Evolutionary conservation across 2,329 filamentous ascomycete species (phyloP).

Genomic region (Diaporthe sp.): DNA sequence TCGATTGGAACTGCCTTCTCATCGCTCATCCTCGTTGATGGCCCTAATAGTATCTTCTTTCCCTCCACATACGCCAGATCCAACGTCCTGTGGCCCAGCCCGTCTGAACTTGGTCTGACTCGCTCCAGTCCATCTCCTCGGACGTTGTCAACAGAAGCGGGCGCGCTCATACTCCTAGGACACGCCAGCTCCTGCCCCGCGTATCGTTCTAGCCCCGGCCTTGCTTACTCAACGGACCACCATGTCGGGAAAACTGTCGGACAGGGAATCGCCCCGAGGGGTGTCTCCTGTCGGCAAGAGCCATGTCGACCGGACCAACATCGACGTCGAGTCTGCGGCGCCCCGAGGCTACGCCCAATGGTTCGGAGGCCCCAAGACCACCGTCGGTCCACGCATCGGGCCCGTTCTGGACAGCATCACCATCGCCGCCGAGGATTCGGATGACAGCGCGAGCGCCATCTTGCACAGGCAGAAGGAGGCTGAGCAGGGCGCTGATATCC

Average conservation of each 20-base stretch:
- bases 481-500: slow-evolving; percentile 84
- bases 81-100: background rate
- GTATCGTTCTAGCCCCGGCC: background rate
- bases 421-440: slow-evolving; percentile 55
- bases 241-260: slow-evolving; percentile 29
- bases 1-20: background rate
- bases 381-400: slow-evolving; percentile 66
- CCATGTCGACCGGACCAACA: slow-evolving; percentile 1
- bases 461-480: slow-evolving; percentile 78
- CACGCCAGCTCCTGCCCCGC: background rate
- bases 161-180: background rate
- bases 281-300: slow-evolving; percentile 35
- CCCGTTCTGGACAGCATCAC: slow-evolving; percentile 56
- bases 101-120: background rate
- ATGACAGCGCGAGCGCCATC: slow-evolving; percentile 64
- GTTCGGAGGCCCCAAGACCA: slow-evolving; percentile 57
- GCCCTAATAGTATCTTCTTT: background rate
- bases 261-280: slow-evolving; percentile 26
- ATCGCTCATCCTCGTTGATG: background rate
- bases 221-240: background rate
- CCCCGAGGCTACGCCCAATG: slow-evolving; percentile 35
- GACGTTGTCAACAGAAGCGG: background rate
- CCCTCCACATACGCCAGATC: background rate
- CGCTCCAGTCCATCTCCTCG: background rate
- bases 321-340: slow-evolving; percentile 37